Percentiles rank a stretch among this genome's conserved stretches.
Conservation (phyloP, 352 stramenopile genomes). For the Phytopythium kandeliae region DNA sequence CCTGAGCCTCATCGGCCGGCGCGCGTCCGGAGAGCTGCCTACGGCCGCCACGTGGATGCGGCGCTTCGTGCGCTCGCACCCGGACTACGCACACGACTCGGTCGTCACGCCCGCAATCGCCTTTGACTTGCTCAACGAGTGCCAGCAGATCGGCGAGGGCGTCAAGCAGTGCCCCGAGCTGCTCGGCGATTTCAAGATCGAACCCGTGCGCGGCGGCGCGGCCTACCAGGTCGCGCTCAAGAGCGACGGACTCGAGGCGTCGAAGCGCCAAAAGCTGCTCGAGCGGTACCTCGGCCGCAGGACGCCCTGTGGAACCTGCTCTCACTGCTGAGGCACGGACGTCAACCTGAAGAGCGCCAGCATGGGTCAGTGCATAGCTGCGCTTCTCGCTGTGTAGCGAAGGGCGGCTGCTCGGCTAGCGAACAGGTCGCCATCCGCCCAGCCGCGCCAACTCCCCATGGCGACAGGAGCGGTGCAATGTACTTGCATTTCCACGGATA, state of each 20-base stretch:
- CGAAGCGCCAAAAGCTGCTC: conserved; percentile 66
- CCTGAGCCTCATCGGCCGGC: conserved; percentile 91
- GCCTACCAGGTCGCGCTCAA: conserved; percentile 93
- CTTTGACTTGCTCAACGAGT: conserved; percentile 94
- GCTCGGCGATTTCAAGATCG: conserved; percentile 91
- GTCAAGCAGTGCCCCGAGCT: conserved; percentile 89
- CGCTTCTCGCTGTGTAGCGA: background rate
- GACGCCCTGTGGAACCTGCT: conserved; percentile 14
- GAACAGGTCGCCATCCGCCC: background rate
- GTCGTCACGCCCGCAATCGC: conserved; percentile 75
- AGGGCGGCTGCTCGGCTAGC: background rate
- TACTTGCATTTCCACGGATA: conserved; percentile 3
- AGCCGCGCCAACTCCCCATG: too few relatives aligned
- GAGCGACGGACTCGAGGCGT: conserved; percentile 71
- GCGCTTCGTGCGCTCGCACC: conserved; percentile 92
- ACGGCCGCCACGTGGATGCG: conserved; percentile 97
- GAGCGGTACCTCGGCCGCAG: conserved; percentile 34
- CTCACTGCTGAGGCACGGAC: conserved; percentile 7
- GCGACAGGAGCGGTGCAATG: background rate
- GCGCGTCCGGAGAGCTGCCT: conserved; percentile 93
- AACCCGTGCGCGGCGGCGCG: conserved; percentile 85
- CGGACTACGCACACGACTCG: conserved; percentile 95
- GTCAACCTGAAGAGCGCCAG: conserved; percentile 1
- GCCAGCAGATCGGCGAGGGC: conserved; percentile 95
- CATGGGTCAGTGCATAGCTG: background rate